These are phyloP conservation scores for Pholiota conissans DNA, from an alignment of 768 basidiomycete species.

Conservation along the genomic window DNA sequence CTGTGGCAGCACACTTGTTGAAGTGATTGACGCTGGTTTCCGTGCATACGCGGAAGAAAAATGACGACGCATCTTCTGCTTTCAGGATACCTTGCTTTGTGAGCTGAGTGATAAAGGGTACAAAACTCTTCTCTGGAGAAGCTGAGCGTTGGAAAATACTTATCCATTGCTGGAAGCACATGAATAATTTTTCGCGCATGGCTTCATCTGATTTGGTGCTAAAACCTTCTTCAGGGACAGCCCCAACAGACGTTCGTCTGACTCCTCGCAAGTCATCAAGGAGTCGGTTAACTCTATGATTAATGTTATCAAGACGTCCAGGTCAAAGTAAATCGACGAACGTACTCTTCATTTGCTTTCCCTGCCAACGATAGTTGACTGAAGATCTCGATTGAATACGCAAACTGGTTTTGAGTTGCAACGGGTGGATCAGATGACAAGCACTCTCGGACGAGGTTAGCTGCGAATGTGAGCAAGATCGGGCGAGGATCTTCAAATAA, in stretches of 20 bases:
- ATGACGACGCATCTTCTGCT: constrained; percentile 92
- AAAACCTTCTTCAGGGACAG: constrained; percentile 15
- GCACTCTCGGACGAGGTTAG: constrained; percentile 84
- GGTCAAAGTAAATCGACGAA: constrained; percentile 18
- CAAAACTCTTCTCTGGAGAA: constrained; percentile 92
- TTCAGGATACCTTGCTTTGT: constrained; percentile 97
- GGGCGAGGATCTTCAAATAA: constrained; percentile 78
- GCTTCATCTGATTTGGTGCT: constrained; percentile 64
- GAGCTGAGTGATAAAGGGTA: constrained; percentile 95
- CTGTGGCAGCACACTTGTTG: constrained; percentile 67
- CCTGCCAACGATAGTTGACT: constrained; percentile 69
- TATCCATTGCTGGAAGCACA: constrained; percentile 96
- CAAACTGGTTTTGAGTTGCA: constrained; percentile 78
- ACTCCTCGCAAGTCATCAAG: constrained; percentile 82
- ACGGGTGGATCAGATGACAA: constrained; percentile 79
- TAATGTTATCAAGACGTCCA: constrained; percentile 5
- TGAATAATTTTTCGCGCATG: constrained; percentile 70
- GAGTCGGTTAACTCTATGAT: constrained; percentile 60
- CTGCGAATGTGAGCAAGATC: constrained; percentile 76
- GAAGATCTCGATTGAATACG: constrained; percentile 79
- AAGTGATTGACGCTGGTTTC: constrained; percentile 93
- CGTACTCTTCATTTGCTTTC: constrained; percentile 86
- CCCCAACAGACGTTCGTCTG: constrained; percentile 44
- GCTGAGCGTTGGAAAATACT: constrained; percentile 88
- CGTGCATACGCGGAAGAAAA: constrained; percentile 98